Evolutionary conservation across 2,329 filamentous ascomycete species (phyloP).

Genomic region (Eutypella sp.): DNA sequence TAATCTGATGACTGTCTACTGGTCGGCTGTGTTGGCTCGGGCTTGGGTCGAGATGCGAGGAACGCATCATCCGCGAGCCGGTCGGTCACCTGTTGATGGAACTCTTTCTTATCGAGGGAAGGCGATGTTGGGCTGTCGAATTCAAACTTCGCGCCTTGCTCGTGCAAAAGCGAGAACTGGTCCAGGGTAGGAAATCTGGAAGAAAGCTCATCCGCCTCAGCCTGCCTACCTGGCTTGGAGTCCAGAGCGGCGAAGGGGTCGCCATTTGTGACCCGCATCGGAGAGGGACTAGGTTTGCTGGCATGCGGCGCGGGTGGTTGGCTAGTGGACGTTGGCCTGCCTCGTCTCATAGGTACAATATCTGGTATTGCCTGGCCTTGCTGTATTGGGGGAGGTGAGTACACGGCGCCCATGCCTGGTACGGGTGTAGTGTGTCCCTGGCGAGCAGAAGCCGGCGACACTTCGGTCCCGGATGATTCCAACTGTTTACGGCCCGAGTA

Average conservation of each 20-base stretch:
- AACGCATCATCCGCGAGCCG: conserved; percentile 84
- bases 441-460: conserved; percentile 50
- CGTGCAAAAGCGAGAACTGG: conserved; percentile 85
- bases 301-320: conserved; percentile 33
- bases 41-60: conserved; percentile 37
- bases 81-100: conserved; percentile 66
- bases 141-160: conserved; percentile 77
- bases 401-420: conserved; percentile 76
- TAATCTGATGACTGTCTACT: conserved; percentile 28
- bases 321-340: conserved; percentile 55
- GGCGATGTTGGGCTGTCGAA: conserved; percentile 60
- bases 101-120: conserved; percentile 42
- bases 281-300: conserved; percentile 60
- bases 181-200: conserved; percentile 84
- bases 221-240: conserved; percentile 47
- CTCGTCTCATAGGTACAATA: conserved; percentile 89
- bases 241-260: conserved; percentile 94
- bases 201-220: conserved; percentile 72
- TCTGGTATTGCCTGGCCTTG: conserved; percentile 70
- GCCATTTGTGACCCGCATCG: conserved; percentile 61
- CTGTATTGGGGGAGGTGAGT: conserved; percentile 67
- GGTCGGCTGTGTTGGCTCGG: conserved; percentile 21
- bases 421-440: conserved; percentile 49
- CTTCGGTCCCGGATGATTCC: conserved; percentile 49
- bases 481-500: conserved; percentile 61